Evolutionary conservation across 1,284 basidiomycete genomes (phyloP), one percentile per base, ranked within the genome.

Genomic region (Moesziomyces sp.): DNA sequence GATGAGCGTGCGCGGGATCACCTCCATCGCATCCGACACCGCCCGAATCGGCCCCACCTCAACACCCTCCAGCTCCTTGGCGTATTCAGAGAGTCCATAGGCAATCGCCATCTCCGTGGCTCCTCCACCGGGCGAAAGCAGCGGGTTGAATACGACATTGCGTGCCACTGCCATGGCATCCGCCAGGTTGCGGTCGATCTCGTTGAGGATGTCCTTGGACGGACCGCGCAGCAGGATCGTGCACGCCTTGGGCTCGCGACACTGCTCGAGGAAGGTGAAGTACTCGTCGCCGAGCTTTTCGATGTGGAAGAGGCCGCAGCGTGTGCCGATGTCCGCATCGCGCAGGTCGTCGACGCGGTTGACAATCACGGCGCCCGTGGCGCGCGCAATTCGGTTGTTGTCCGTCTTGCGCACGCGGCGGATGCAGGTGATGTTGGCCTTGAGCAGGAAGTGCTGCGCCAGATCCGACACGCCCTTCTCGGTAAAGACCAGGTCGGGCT

Each of bases 31-130:
- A 78, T 98, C 96, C 0, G 92, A 92, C 4, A 98, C 94, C 26
- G 94, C 94, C 59, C 91, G 87, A 86, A 92, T 95, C 7, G 94
- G 93, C 86, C 92, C 93, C 1, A 91, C 92, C 83, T 95, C 93
- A 26, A 95, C 91, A 18, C 80, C 79, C 16, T 89, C 89, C 54
- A 93, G 88, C 54, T 76, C 63, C 78, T 92, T 89, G 24, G 93
- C 93, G 85, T 91, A 93, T 42, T 90, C 89, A n/a, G 92, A 90
- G 64, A 99, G 86, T 0, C 92, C 93, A 3, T 97, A 93, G 45
- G 90, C 91, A 84, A 99, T 91, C 0, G 95, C 96, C 94, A 99
- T 97, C 87, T 99, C 96, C 1, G 94, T 97, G 14, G 96, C 96
- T 46, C 96, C 96, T 23, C 96, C 95, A 16, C 96, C 95, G 0